phyloP scores from a whole-genome alignment of 2,329 filamentous ascomycete genomes.

The Ceratocystis cacaofunesta region DNA sequence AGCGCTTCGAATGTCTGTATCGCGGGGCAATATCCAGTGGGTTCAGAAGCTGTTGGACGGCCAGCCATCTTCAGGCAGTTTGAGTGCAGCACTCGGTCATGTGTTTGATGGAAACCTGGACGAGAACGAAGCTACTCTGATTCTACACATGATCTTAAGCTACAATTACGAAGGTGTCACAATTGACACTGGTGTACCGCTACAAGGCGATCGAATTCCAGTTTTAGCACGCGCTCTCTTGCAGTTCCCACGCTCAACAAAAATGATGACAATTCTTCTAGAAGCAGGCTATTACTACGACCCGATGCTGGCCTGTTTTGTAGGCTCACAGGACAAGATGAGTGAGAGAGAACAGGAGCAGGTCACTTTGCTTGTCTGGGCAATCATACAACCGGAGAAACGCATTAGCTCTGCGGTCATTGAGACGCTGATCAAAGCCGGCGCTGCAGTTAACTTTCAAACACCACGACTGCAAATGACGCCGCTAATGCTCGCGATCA shows the following conservation, averaged over 20 bases:
- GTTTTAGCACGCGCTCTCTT: constrained; percentile 38
- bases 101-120: constrained; percentile 2
- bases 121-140: background rate
- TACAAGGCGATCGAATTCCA: constrained; percentile 21
- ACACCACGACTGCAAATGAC: constrained; percentile 28
- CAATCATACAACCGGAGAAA: constrained; percentile 47
- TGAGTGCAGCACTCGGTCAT: constrained; percentile 3
- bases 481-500: constrained; percentile 45
- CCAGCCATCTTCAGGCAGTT: background rate
- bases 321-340: constrained; percentile 26
- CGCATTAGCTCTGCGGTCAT: constrained; percentile 44
- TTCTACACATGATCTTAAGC: constrained; percentile 23
- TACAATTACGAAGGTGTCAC: constrained; percentile 33
- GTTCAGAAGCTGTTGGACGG: background rate
- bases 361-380: constrained; percentile 45
- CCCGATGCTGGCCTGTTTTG: constrained; percentile 24
- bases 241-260: constrained; percentile 39
- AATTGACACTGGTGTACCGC: constrained; percentile 36
- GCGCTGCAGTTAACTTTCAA: constrained; percentile 43
- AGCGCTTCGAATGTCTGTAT: constrained; percentile 7
- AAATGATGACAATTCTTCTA: constrained; percentile 37
- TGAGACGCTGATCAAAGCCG: constrained; percentile 37
- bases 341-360: constrained; percentile 38
- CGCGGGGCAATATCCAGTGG: constrained; percentile 3
- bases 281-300: constrained; percentile 47